These are phyloP conservation scores for Yamadazyma philogaea DNA, from an alignment of 805 yeast species.

Conservation along the genomic window DNA sequence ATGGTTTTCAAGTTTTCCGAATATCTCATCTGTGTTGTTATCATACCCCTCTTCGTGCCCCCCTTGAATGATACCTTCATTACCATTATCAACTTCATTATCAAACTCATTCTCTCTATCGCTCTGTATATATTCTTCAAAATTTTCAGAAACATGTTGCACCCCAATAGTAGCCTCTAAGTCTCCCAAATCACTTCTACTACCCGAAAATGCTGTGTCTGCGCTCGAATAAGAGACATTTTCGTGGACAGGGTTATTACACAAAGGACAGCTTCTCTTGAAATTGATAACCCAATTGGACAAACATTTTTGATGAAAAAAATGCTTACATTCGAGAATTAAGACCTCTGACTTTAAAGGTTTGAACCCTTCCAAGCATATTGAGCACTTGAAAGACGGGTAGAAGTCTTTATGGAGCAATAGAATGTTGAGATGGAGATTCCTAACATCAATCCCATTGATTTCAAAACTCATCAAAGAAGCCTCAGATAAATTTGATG, in stretches of 20 bases:
- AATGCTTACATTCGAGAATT: constrained; percentile 57
- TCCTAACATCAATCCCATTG: constrained; percentile 39
- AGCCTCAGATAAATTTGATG: constrained; percentile 19
- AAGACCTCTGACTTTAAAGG: constrained; percentile 48
- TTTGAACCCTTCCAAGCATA: constrained; percentile 54
- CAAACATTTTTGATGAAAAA: constrained; percentile 56
- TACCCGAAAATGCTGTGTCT: constrained; percentile 14
- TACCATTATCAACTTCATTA: no score
- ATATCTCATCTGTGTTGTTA: no score
- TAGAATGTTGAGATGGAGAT: constrained; percentile 19
- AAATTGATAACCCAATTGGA: constrained; percentile 58
- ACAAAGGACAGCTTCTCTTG: constrained; percentile 56
- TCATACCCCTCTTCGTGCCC: no score
- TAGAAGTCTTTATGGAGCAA: constrained; percentile 32
- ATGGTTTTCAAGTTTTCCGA: no score
- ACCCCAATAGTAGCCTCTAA: constrained; percentile 3
- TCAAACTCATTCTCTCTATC: no score
- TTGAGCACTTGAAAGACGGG: constrained; percentile 54
- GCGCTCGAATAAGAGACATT: constrained; percentile 16
- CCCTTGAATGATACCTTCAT: constrained; percentile 11
- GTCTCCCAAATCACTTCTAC: constrained; percentile 23
- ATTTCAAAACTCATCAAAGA: constrained; percentile 33
- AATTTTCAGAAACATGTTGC: not conserved
- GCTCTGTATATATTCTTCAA: not conserved
- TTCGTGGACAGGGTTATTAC: constrained; percentile 35